Conservation (phyloP, 192 early-diverging fungal species). For the Helicostylum pulchrum region DNA sequence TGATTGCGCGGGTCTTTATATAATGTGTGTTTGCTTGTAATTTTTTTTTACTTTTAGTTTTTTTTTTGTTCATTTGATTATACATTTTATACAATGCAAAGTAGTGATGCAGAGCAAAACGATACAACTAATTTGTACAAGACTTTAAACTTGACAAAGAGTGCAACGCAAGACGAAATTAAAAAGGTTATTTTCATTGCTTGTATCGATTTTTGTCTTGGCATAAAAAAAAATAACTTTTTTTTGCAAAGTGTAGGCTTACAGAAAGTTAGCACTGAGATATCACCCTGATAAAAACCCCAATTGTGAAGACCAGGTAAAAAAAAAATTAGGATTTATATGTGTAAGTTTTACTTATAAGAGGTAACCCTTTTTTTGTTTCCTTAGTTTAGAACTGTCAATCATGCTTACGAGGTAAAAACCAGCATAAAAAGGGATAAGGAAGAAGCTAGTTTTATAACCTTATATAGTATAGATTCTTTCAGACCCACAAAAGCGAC, state of each 20-base stretch:
- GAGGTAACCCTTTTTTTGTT: no score
- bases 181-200: constrained; percentile 30
- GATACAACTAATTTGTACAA: constrained; percentile 46
- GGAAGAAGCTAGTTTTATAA: not conserved
- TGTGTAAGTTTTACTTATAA: not conserved
- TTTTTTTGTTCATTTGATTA: not conserved
- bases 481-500: constrained; percentile 71
- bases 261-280: constrained; percentile 43
- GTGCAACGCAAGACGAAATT: constrained; percentile 46
- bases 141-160: constrained; percentile 39
- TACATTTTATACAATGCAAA: not conserved
- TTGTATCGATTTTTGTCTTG: not conserved
- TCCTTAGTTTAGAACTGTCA: constrained; percentile 71
- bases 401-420: constrained; percentile 68
- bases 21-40: not conserved
- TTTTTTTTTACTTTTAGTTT: not conserved
- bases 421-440: no score
- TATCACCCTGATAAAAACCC: constrained; percentile 63
- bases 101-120: not conserved
- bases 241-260: constrained; percentile 11
- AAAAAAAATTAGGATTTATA: not conserved
- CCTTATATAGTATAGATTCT: constrained; percentile 28
- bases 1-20: not conserved
- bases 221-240: not conserved
- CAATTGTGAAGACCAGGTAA: constrained; percentile 18